Conservation (phyloP, 192 early-diverging fungal species). For the Backusella liffmaniae region DNA sequence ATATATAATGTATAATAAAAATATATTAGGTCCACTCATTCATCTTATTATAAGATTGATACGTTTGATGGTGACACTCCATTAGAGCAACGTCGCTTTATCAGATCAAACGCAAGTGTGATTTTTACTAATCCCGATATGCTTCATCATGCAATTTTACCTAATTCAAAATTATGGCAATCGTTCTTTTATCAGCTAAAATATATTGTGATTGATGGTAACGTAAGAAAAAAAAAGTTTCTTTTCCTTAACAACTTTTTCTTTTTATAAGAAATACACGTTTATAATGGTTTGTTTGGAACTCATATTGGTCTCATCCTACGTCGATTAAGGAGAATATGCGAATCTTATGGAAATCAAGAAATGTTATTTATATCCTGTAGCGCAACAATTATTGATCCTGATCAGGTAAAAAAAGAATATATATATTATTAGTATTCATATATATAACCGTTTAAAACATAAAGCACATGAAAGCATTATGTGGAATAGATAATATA, state of each 20-base stretch:
- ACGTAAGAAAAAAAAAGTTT: neutral
- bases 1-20: neutral
- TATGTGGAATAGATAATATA: constrained; percentile 29
- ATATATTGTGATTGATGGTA: constrained; percentile 68
- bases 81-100: constrained; percentile 35
- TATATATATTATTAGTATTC: neutral
- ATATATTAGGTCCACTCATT: neutral
- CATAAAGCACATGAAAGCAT: constrained; percentile 33
- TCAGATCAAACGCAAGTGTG: constrained; percentile 53
- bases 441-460: neutral
- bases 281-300: constrained; percentile 67
- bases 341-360: constrained; percentile 43
- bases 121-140: constrained; percentile 87
- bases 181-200: constrained; percentile 51
- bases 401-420: constrained; percentile 25
- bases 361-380: constrained; percentile 61
- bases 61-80: constrained; percentile 72
- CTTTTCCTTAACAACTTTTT: neutral
- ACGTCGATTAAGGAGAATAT: constrained; percentile 61
- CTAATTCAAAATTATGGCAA: constrained; percentile 54
- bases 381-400: constrained; percentile 61
- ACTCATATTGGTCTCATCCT: constrained; percentile 64
- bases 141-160: constrained; percentile 68
- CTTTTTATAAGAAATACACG: constrained; percentile 60
- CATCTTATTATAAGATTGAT: constrained; percentile 23